Conservation (phyloP, 78 protist genomes). For the Dictyostelium brefeldianum region DNA sequence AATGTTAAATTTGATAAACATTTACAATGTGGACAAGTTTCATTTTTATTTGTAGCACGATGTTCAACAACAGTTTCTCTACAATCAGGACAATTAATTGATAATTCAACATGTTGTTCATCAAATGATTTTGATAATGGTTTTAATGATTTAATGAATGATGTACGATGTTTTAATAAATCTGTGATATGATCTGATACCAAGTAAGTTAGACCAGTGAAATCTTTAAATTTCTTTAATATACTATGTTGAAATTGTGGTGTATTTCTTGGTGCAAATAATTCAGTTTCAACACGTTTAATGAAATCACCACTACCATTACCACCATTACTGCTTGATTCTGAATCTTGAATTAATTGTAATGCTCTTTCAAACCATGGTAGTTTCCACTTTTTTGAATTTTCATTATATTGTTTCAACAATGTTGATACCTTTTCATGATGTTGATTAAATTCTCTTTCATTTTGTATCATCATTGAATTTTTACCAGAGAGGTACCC, state of each 20-base stretch:
- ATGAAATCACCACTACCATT: neutral
- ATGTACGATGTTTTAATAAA: neutral
- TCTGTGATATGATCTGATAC: neutral
- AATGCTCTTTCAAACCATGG: conserved; percentile 27
- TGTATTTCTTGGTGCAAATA: neutral
- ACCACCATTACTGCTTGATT: neutral
- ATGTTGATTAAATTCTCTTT: neutral
- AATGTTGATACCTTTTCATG: neutral
- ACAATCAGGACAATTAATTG: conserved; percentile 41
- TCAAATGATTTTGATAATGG: conserved; percentile 35
- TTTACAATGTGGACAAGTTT: conserved; percentile 46
- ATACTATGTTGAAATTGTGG: neutral
- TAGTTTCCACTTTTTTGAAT: neutral
- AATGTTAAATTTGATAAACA: neutral
- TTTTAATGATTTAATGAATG: neutral
- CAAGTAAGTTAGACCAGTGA: conserved; percentile 1
- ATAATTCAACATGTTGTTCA: conserved; percentile 31
- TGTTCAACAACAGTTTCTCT: neutral
- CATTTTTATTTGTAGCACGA: neutral
- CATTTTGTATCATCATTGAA: neutral
- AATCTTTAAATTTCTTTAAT: neutral
- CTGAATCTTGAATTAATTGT: neutral
- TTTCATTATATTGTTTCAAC: neutral
- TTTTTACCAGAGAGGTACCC: neutral
- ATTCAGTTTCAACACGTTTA: neutral